Evolutionary conservation across 129 eudicot species (phyloP).

Genomic region (Heracleum sosnowskyi): DNA sequence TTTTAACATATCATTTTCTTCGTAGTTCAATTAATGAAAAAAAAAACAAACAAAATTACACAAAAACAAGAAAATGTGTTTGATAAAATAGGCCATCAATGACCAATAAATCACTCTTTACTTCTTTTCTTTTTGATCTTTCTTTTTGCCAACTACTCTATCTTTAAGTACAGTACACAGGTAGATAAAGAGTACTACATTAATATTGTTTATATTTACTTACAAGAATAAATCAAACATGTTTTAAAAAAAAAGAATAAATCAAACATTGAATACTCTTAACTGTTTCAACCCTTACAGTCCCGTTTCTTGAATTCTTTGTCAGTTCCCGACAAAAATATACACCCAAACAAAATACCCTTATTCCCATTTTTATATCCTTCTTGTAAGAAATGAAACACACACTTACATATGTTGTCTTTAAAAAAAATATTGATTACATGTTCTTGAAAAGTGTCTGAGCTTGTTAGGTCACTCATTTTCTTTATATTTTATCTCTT

Average conservation of each 20-base stretch:
- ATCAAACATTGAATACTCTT: not conserved
- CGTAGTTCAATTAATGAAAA: too few species aligned
- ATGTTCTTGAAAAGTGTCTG: conserved; percentile 26
- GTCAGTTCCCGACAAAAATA: conserved; percentile 6
- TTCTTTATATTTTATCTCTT: conserved; percentile 16
- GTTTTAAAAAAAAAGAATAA: too few species aligned
- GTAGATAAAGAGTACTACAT: not conserved
- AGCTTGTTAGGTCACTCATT: conserved; percentile 22
- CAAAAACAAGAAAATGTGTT: too few species aligned
- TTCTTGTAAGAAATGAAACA: not conserved
- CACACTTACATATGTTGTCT: conserved; percentile 1
- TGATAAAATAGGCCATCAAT: too few species aligned
- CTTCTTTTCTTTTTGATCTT: too few species aligned
- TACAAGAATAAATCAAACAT: not conserved
- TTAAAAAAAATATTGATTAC: not conserved
- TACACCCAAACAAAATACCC: not conserved
- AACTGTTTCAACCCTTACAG: not conserved
- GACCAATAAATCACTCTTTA: too few species aligned
- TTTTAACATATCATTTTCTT: too few species aligned
- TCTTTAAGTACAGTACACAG: not conserved
- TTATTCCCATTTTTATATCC: not conserved
- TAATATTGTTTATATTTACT: not conserved
- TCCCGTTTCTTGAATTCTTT: conserved; percentile 9
- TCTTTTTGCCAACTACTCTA: not conserved
- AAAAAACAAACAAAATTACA: too few species aligned